Evolutionary conservation across 176 grass and related monocot species (phyloP).

Genomic region (Cenchrus fungigraminus): DNA sequence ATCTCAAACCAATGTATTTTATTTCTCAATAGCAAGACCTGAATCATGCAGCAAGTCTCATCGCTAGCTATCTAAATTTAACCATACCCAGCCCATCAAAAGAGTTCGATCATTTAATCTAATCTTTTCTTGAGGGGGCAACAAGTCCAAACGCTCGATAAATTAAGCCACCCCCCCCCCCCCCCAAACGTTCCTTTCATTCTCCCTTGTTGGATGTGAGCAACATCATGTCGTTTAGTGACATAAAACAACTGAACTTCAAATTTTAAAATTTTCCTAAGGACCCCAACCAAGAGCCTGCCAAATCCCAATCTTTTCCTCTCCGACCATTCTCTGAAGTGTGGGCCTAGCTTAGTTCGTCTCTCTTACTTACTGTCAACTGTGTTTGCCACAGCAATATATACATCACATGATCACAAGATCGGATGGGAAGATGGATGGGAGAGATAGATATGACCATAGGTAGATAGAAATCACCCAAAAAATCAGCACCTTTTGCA

Average conservation of each 20-base stretch:
- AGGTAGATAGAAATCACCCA: conserved; percentile 19
- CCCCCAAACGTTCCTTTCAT: not conserved
- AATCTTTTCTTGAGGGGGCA: not conserved
- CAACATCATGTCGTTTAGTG: not conserved
- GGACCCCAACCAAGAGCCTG: conserved; percentile 1
- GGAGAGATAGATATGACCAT: not conserved
- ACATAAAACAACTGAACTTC: not conserved
- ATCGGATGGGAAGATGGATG: conserved; percentile 3
- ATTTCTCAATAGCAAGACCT: not conserved
- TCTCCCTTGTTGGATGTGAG: not conserved
- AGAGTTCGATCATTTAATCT: not conserved
- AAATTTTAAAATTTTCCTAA: not conserved
- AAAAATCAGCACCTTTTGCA: not conserved
- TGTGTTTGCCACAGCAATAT: conserved; percentile 21
- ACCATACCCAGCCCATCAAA: not conserved
- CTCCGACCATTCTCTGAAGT: conserved; percentile 31
- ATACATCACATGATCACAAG: conserved; percentile 25
- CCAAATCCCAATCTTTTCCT: conserved; percentile 23
- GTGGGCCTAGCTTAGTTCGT: conserved; percentile 36
- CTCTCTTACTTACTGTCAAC: conserved; percentile 31
- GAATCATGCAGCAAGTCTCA: too few relatives aligned
- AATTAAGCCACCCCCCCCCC: not conserved
- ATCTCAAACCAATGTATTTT: not conserved
- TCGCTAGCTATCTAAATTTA: not conserved
- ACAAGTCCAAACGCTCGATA: not conserved